A percentile compares a stretch with the other conserved stretches of the same genome.
Conservation (phyloP, 2,329 filamentous ascomycete species). For the Clarireedia monteithiana region DNA sequence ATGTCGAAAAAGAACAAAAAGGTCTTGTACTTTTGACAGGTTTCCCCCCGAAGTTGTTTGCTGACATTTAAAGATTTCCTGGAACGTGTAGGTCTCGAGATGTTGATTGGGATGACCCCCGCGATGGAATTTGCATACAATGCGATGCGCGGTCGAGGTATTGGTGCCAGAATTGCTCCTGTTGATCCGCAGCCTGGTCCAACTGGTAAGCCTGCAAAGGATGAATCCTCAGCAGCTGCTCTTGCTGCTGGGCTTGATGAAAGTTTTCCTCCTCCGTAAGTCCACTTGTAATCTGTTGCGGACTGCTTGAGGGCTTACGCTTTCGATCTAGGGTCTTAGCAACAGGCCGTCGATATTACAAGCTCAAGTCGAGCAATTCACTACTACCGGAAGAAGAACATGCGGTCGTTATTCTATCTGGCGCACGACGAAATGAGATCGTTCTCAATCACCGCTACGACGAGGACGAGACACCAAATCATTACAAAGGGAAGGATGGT, state of each 20-base stretch:
- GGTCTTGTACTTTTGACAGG: not conserved
- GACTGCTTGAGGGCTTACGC: not conserved
- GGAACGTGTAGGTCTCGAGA: not conserved
- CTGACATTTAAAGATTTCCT: not conserved
- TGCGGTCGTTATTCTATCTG: not conserved
- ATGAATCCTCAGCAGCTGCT: not conserved
- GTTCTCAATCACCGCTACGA: conserved; percentile 1
- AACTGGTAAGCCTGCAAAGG: not conserved
- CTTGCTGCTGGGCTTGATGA: not conserved
- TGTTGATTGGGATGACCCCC: not conserved
- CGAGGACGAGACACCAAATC: conserved; percentile 10
- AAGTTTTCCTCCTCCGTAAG: too few relatives aligned
- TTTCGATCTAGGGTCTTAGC: not conserved
- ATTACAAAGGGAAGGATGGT: conserved; percentile 18
- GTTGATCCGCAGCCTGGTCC: not conserved
- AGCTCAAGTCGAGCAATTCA: too few relatives aligned
- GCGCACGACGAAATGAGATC: not conserved
- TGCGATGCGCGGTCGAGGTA: conserved; percentile 4
- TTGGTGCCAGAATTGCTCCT: not conserved
- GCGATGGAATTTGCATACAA: conserved; percentile 5
- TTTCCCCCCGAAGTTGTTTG: too few relatives aligned
- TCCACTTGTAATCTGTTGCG: too few relatives aligned
- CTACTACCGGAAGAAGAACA: too few relatives aligned
- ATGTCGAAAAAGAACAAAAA: conserved; percentile 3
- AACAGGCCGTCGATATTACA: not conserved